Evolutionary conservation across 2,329 filamentous ascomycete species (phyloP).

Genomic region (Cordyceps tenuipes): DNA sequence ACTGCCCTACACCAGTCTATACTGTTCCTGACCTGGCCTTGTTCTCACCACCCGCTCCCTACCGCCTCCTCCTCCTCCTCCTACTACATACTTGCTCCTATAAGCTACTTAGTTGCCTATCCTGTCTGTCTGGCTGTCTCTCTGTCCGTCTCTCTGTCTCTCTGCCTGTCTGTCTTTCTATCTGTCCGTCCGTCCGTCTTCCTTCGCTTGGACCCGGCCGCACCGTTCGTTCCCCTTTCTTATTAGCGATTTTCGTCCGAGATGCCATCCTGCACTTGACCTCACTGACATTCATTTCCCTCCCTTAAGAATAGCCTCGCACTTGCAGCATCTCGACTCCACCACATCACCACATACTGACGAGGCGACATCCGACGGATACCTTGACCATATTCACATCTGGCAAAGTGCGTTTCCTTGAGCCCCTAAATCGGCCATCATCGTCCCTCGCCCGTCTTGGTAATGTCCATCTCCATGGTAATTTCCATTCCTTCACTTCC

Average conservation of each 20-base stretch:
- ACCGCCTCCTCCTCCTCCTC: no score
- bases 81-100: background rate
- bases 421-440: background rate
- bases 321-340: constrained; percentile 10
- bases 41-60: constrained; percentile 1
- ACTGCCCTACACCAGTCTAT: constrained; percentile 10
- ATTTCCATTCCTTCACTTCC: constrained; percentile 12
- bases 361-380: background rate
- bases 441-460: background rate
- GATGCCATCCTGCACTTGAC: background rate
- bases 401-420: no score
- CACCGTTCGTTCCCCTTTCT: background rate
- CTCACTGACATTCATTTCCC: constrained; percentile 13
- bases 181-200: no score
- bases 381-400: no score
- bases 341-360: background rate
- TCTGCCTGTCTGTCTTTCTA: no score
- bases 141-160: no score
- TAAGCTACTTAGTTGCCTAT: constrained; percentile 3
- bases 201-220: background rate
- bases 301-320: constrained; percentile 11
- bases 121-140: no score
- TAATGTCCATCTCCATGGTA: constrained; percentile 10
- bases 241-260: background rate
- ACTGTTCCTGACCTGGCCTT: constrained; percentile 11